Evolutionary conservation across 371 early-diverging fungal genomes (phyloP), one percentile per base, ranked within the genome.

Genomic region (Mortierella sp.): DNA sequence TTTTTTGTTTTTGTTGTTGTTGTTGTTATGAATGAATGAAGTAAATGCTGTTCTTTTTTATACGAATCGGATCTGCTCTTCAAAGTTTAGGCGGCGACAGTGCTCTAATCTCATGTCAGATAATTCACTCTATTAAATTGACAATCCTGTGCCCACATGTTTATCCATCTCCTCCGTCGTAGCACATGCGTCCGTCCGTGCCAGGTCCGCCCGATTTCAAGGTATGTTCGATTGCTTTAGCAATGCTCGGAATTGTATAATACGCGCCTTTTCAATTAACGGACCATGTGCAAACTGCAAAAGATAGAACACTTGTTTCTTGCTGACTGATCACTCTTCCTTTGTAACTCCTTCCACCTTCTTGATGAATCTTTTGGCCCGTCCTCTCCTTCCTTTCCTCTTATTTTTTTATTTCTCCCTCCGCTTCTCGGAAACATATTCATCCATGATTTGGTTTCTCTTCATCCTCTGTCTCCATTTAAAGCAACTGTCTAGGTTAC

Each of bases 241-340:
- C 21, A 48, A 47, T 43, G 22, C 19, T 52, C 52, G 52, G 52
- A 21, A 52, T 52, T 52, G 52, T 52, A n/a, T 8, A 52, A 52
- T 52, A 52, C 19, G 19, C 4, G 19, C 16, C 22, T 8, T 52
- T 52, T 19, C 22, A n/a, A 52, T 52, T 52, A 4, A 22, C 5
- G 41, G 16, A 19, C 60, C 60, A 60, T 60, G 41, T 60, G 60
- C 43, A 43, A 43, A 28, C 28, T 28, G 28, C 28, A 28, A 28
- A 28, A 43, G 13, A 43, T 15, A 43, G 43, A 43, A 13, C 43
- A 3, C 43, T 15, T 43, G 24, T 21, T 50, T 58, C 22, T 45
- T 58, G 58, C 58, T 66, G 58, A 66, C 58, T 45, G 58, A 66
- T 65, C 40, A 1, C 4, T 8, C 28, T 11, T 53, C 52, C 57